phyloP scores from a whole-genome alignment of 1,284 basidiomycete genomes.

The Thecaphora thlaspeos region DNA sequence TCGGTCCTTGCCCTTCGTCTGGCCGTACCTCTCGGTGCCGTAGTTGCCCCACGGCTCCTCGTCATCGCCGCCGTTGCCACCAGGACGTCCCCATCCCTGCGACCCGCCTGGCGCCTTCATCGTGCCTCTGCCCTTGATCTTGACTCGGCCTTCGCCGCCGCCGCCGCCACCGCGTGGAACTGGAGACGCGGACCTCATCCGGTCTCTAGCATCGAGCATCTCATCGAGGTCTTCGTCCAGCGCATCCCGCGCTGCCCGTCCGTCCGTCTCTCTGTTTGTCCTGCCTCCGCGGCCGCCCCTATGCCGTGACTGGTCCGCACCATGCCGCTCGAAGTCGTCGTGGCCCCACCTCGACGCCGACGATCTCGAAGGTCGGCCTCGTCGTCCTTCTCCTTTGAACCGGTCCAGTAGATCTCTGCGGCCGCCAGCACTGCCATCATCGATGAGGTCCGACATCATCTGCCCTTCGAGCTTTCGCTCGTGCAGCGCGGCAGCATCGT shows the following conservation, averaged over 20 bases:
- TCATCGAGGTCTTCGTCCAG: slow-evolving; percentile 34
- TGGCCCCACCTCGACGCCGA: slow-evolving; percentile 14
- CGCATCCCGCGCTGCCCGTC: slow-evolving; percentile 9
- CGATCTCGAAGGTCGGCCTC: slow-evolving; percentile 1
- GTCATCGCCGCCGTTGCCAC: neutral
- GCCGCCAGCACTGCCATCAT: slow-evolving; percentile 2
- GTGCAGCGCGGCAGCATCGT: neutral
- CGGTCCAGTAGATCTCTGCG: slow-evolving; percentile 24
- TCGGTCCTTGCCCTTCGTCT: neutral
- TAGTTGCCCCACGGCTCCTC: neutral
- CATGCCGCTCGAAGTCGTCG: slow-evolving; percentile 15
- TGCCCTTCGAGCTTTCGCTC: slow-evolving; percentile 9
- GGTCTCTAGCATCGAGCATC: slow-evolving; percentile 4
- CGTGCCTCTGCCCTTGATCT: slow-evolving; percentile 25
- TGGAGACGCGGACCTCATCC: slow-evolving; percentile 33
- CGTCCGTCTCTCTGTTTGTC: neutral
- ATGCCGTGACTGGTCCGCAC: neutral
- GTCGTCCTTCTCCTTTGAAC: neutral
- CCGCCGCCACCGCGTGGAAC: neutral
- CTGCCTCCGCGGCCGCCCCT: slow-evolving; percentile 1
- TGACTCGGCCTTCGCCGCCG: slow-evolving; percentile 8
- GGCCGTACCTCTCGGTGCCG: neutral
- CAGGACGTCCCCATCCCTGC: neutral
- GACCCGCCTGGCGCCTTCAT: slow-evolving; percentile 30
- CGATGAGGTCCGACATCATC: slow-evolving; percentile 26